Evolutionary conservation across 1,139 yeast species (phyloP).

Genomic region (Debaryomyces subglobosus): DNA sequence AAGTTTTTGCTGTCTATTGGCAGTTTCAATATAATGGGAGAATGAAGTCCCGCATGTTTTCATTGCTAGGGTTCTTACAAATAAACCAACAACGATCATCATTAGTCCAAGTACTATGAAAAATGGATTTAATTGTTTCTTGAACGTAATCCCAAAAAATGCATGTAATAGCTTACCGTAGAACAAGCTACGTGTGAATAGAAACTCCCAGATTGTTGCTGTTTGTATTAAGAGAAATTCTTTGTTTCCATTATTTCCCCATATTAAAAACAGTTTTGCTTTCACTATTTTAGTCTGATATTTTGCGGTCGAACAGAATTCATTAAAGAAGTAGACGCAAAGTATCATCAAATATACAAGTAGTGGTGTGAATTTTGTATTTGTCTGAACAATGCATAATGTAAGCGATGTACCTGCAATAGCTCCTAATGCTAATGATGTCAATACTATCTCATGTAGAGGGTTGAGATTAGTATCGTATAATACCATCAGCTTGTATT

Average conservation of each 20-base stretch:
- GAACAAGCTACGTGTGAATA: slow-evolving; percentile 3
- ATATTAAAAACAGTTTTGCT: slow-evolving; percentile 38
- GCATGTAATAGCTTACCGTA: not conserved
- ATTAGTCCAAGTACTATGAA: slow-evolving; percentile 16
- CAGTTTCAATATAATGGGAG: slow-evolving; percentile 30
- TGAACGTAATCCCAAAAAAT: slow-evolving; percentile 1
- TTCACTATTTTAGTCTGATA: slow-evolving; percentile 32
- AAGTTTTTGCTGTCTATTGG: slow-evolving; percentile 18
- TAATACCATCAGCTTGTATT: slow-evolving; percentile 2
- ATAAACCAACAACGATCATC: slow-evolving; percentile 25
- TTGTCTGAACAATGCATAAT: not conserved
- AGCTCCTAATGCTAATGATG: slow-evolving; percentile 25
- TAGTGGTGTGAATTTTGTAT: slow-evolving; percentile 11
- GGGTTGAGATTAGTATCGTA: slow-evolving; percentile 23
- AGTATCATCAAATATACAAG: slow-evolving; percentile 24
- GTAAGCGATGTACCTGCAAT: slow-evolving; percentile 17
- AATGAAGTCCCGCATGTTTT: slow-evolving; percentile 40
- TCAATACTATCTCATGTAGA: slow-evolving; percentile 26
- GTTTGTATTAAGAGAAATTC: slow-evolving; percentile 36
- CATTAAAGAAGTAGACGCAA: slow-evolving; percentile 30
- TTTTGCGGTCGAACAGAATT: slow-evolving; percentile 29
- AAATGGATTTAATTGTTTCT: not conserved
- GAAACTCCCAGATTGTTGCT: slow-evolving; percentile 29
- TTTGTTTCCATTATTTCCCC: slow-evolving; percentile 39
- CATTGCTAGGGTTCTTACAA: slow-evolving; percentile 35